Percentiles rank a stretch among this genome's conserved stretches.
phyloP scores from a whole-genome alignment of 2,329 filamentous ascomycete genomes.

The Sclerotinia borealis region DNA sequence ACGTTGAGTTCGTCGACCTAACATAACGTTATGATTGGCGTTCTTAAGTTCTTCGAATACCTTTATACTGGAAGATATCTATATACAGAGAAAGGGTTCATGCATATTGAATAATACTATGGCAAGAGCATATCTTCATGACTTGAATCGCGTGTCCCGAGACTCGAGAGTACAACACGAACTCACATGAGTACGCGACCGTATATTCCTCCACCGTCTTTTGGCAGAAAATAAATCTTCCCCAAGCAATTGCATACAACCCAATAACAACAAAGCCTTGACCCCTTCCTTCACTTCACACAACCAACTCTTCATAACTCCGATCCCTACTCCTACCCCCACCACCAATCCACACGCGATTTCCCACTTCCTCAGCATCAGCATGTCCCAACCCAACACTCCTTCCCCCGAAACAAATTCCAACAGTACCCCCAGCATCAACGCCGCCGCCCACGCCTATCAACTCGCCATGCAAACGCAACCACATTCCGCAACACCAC shows the following conservation, averaged over 20 bases:
- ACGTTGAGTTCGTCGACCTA: slow-evolving; percentile 24
- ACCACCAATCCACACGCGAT: not conserved
- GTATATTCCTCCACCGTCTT: not conserved
- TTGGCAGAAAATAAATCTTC: not conserved
- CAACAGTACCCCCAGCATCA: slow-evolving; percentile 19
- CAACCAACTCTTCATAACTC: not conserved
- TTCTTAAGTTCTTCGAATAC: slow-evolving; percentile 18
- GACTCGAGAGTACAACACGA: not conserved
- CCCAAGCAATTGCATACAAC: not conserved
- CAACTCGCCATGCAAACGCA: slow-evolving; percentile 25
- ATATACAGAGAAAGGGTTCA: not conserved
- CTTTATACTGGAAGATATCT: slow-evolving; percentile 13
- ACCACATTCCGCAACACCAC: slow-evolving; percentile 19
- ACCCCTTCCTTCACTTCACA: not conserved
- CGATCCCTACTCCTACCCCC: too few species aligned
- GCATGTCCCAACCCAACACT: slow-evolving; percentile 21
- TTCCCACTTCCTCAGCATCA: not conserved
- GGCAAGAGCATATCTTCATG: not conserved
- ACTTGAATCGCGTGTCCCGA: not conserved
- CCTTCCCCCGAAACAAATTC: slow-evolving; percentile 8
- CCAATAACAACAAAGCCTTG: not conserved
- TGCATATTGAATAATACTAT: not conserved
- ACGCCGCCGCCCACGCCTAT: slow-evolving; percentile 26
- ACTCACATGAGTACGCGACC: not conserved
- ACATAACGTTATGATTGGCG: slow-evolving; percentile 23